phyloP scores from a whole-genome alignment of 306 rosid genomes.

The Quercus gilva region DNA sequence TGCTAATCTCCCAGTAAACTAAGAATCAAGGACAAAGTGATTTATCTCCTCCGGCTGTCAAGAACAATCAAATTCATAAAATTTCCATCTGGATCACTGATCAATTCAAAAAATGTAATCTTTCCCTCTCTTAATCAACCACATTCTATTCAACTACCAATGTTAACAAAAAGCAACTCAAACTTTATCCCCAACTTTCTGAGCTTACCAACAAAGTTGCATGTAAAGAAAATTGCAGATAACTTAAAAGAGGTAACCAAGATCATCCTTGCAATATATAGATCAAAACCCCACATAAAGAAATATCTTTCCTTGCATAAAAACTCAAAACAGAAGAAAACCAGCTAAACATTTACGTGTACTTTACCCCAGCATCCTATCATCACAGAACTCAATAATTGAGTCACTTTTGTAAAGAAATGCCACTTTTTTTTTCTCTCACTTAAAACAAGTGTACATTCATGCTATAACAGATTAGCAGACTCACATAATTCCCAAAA shows the following conservation, averaged over 20 bases:
- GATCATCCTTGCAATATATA: not conserved
- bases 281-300: not conserved
- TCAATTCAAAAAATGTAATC: not conserved
- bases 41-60: not conserved
- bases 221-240: not conserved
- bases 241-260: not conserved
- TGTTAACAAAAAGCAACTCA: not conserved
- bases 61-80: not conserved
- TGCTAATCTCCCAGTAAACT: not conserved
- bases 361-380: not conserved
- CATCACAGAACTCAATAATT: not conserved
- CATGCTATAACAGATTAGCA: conserved; percentile 7
- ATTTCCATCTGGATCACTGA: not conserved
- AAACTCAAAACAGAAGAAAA: not conserved
- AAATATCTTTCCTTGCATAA: not conserved
- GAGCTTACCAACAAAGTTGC: not conserved
- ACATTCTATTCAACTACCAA: not conserved
- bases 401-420: not conserved
- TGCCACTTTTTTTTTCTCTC: not conserved
- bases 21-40: conserved; percentile 16
- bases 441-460: not conserved
- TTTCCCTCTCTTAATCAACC: not conserved
- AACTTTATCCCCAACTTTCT: not conserved
- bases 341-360: conserved; percentile 15
- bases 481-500: conserved; percentile 18